Conservation (phyloP, 768 basidiomycete genomes). For the Tulasnella sp. region DNA sequence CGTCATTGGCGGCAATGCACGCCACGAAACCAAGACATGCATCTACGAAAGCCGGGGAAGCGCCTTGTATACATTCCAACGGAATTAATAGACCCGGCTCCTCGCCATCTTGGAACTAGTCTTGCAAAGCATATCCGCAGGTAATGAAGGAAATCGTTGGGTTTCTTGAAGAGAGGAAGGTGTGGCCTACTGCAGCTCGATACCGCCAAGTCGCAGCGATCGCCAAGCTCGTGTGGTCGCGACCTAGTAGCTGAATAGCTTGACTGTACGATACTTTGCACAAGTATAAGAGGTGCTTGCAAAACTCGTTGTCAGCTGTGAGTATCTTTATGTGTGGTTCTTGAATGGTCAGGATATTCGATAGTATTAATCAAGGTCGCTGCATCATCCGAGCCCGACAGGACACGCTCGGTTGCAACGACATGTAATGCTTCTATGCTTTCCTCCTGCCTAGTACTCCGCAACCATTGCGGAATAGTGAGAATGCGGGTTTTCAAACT, state of each 20-base stretch:
- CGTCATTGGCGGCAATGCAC: neutral
- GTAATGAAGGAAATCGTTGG: neutral
- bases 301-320: neutral
- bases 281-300: neutral
- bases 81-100: neutral
- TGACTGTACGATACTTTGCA: neutral
- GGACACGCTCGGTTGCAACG: neutral
- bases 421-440: too few species aligned
- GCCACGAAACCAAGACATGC: neutral
- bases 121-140: neutral
- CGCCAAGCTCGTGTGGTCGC: neutral
- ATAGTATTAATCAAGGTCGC: neutral
- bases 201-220: neutral
- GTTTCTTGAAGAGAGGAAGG: neutral
- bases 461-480: too few species aligned
- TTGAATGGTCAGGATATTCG: neutral
- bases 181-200: neutral
- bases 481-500: too few species aligned
- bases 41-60: neutral
- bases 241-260: neutral
- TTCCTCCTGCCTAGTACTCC: too few species aligned
- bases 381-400: neutral
- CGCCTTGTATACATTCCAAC: neutral
- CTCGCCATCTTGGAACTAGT: neutral
- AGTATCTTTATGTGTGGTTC: neutral